Evolutionary conservation across 2,329 filamentous ascomycete genomes (phyloP), one percentile per base, ranked within the genome.

Genomic region (Diplodia seriata): DNA sequence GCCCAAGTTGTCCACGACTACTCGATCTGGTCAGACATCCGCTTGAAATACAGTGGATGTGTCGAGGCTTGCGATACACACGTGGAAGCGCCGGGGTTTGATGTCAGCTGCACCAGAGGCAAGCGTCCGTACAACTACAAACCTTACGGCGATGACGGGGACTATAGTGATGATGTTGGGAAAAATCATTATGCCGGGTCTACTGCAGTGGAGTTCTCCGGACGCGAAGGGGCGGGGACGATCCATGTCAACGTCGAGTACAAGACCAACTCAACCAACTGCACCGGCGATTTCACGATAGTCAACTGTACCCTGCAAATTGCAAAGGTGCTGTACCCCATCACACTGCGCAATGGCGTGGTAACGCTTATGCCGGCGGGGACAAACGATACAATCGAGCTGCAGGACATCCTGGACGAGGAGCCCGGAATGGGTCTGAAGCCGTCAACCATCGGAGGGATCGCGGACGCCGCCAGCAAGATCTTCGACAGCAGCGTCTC

Each of bases 101-200:
- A 43, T 6, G 40, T 43, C 40, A 15, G 11, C 4, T 43, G 40
- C 15, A 7, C 8, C 15, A 5, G 18, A 2, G 40, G 40, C 6
- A 43, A 2, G 0, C 40, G 15, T 0, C 40, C 40, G 1, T 43
- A 18, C 15, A n/a, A 43, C 40, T 36, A 36, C 33, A 36, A 11
- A 1, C 33, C 33, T 12, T 36, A 36, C 33, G 33, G 11, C 33
- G 33, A 36, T 3, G 33, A 36, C 11, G 33, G 33, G 2, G 2
- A 11, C 1, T 2, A 2, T 0, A 14, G 3, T 8, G 1, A 14
- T 3, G 33, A 36, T 12, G 33, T 36, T 3, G 8, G 1, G 33
- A 3, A 1, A 36, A 1, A 14, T 1, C 33, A 36, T 3, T 36
- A 36, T 12, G 33, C 33, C 11, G 33, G 33, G 11, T 36, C 33